phyloP scores from a whole-genome alignment of 2,329 filamentous ascomycete genomes.

The Penicillium sp. region DNA sequence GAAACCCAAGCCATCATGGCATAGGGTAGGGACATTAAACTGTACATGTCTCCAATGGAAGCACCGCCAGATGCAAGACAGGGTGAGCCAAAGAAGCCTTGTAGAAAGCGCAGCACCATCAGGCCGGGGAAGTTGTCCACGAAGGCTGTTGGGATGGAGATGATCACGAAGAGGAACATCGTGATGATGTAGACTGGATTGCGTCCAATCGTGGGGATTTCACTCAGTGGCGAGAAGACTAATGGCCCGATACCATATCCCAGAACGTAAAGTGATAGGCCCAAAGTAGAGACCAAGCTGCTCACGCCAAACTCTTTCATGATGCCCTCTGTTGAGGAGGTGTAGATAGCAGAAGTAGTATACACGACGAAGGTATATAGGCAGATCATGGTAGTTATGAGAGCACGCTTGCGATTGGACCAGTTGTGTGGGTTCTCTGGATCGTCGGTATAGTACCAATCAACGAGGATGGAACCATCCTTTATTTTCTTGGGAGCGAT shows the following conservation, averaged over 20 bases:
- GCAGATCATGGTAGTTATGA: constrained; percentile 24
- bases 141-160: constrained; percentile 63
- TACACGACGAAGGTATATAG: constrained; percentile 42
- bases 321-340: constrained; percentile 26
- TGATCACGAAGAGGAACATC: constrained; percentile 66
- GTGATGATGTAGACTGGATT: constrained; percentile 67
- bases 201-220: constrained; percentile 65
- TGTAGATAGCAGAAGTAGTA: constrained; percentile 34
- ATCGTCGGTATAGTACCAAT: constrained; percentile 34
- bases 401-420: constrained; percentile 29
- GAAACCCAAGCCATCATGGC: constrained; percentile 60
- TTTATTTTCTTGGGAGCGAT: constrained; percentile 34
- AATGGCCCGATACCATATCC: constrained; percentile 60
- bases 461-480: constrained; percentile 37
- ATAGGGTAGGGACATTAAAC: constrained; percentile 57
- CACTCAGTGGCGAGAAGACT: constrained; percentile 64
- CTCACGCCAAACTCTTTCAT: constrained; percentile 30
- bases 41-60: constrained; percentile 50
- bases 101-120: constrained; percentile 62
- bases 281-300: constrained; percentile 28
- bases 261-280: constrained; percentile 36
- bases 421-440: constrained; percentile 34
- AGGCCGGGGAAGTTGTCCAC: constrained; percentile 63
- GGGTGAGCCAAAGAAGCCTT: constrained; percentile 65
- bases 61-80: constrained; percentile 60